These are phyloP conservation scores for Cocos nucifera DNA, from an alignment of 176 grass and related monocot genomes.

Conservation along the genomic window DNA sequence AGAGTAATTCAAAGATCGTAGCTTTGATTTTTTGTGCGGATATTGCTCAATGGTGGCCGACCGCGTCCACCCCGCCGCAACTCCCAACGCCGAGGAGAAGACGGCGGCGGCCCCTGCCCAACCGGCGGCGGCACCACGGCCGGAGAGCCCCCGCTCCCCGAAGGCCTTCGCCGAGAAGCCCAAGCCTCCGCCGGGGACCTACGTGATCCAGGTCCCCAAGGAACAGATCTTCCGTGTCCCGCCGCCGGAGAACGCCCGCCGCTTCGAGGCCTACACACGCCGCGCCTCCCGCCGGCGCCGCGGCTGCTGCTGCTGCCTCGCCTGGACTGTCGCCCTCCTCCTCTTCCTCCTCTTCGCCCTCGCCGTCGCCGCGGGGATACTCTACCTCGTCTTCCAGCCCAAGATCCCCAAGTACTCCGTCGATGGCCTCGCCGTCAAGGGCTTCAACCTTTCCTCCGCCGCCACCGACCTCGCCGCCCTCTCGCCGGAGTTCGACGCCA, in stretches of 20 bases:
- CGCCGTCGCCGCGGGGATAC: not conserved
- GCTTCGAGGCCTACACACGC: constrained; percentile 40
- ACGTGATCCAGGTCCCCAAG: constrained; percentile 51
- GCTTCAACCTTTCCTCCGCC: constrained; percentile 21
- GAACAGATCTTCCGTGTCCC: constrained; percentile 70
- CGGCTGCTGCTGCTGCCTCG: constrained; percentile 36
- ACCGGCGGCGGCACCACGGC: too few species aligned
- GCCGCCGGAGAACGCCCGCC: constrained; percentile 50
- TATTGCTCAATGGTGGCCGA: too few species aligned
- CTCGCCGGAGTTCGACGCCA: constrained; percentile 32
- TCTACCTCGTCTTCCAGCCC: constrained; percentile 27
- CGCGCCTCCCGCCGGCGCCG: constrained; percentile 10
- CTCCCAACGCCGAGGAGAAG: too few species aligned
- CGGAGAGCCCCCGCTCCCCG: too few species aligned
- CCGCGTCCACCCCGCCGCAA: too few species aligned
- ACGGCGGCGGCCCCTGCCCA: too few species aligned
- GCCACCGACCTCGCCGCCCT: not conserved
- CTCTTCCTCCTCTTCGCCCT: constrained; percentile 26
- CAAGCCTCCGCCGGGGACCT: constrained; percentile 7
- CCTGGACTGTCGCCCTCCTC: constrained; percentile 3
- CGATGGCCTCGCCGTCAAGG: constrained; percentile 29
- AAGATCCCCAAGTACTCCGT: constrained; percentile 28
- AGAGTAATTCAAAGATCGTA: too few species aligned
- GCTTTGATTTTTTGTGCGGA: too few species aligned
- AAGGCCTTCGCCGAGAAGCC: not conserved